phyloP scores from a whole-genome alignment of 164 flowering plant species.

The Echeveria elegans region DNA sequence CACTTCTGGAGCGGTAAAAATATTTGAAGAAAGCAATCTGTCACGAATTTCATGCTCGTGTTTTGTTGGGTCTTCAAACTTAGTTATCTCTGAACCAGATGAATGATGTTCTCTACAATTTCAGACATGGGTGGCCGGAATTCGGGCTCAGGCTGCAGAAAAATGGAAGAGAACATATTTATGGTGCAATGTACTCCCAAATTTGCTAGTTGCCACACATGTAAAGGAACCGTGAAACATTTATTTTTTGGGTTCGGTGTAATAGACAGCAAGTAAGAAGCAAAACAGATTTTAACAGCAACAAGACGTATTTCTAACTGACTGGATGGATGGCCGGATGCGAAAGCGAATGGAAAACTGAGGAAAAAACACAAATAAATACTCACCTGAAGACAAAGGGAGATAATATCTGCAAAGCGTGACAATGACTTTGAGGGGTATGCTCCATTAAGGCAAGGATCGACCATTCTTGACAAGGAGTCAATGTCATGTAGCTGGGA shows the following conservation, averaged over 20 bases:
- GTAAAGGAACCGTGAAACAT: too few relatives aligned
- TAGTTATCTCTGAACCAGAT: conserved; percentile 25
- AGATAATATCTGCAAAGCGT: conserved; percentile 66
- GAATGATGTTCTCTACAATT: conserved; percentile 44
- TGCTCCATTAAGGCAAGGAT: conserved; percentile 44
- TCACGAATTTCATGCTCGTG: background rate
- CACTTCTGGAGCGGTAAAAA: too few relatives aligned
- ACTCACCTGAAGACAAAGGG: conserved; percentile 52
- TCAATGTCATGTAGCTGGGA: conserved; percentile 69
- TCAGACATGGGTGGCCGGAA: conserved; percentile 72
- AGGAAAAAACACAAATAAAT: background rate
- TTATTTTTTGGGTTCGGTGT: background rate
- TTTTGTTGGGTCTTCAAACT: background rate
- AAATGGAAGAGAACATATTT: background rate
- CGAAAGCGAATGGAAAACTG: background rate
- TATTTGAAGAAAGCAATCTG: background rate
- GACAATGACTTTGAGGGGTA: conserved; percentile 57
- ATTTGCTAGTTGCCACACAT: too few relatives aligned
- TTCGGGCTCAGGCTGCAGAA: conserved; percentile 58
- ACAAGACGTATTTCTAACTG: too few relatives aligned
- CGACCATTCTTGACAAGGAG: conserved; percentile 62
- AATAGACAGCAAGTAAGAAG: background rate
- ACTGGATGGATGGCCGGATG: background rate
- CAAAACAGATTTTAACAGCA: background rate
- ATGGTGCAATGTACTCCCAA: background rate